A percentile compares a stretch with the other conserved stretches of the same genome.
phyloP scores from a whole-genome alignment of 305 asterid genomes.

The Fraxinus nigra region DNA sequence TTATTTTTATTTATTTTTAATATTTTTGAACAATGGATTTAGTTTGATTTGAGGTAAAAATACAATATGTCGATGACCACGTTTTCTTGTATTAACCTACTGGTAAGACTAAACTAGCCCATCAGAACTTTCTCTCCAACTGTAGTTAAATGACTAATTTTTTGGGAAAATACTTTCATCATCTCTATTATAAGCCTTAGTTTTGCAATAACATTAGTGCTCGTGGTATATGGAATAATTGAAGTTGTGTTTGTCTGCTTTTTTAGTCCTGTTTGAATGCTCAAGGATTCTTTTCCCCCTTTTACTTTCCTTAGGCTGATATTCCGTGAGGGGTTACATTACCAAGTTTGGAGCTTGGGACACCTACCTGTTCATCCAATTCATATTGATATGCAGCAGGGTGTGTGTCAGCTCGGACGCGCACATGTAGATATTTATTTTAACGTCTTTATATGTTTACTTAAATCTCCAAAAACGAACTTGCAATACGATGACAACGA shows the following conservation, averaged over 20 bases:
- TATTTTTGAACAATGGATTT: background rate
- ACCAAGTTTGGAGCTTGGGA: background rate
- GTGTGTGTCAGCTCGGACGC: background rate
- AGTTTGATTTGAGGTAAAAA: background rate
- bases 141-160: background rate
- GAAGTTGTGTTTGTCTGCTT: background rate
- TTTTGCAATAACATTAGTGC: background rate
- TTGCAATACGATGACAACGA: background rate
- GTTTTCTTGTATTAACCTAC: background rate
- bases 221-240: background rate
- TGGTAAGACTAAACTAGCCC: background rate
- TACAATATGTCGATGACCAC: background rate
- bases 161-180: background rate
- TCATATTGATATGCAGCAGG: background rate
- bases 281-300: background rate
- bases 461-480: background rate
- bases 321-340: background rate
- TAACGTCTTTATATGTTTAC: background rate
- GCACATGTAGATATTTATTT: background rate
- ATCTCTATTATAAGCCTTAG: background rate
- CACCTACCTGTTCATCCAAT: background rate
- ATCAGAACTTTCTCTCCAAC: background rate
- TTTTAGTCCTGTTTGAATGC: background rate
- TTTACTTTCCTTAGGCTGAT: background rate
- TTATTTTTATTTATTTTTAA: too few relatives aligned